These are phyloP conservation scores for Cercophora scortea DNA, from an alignment of 495 filamentous ascomycete genomes.

Conservation along the genomic window DNA sequence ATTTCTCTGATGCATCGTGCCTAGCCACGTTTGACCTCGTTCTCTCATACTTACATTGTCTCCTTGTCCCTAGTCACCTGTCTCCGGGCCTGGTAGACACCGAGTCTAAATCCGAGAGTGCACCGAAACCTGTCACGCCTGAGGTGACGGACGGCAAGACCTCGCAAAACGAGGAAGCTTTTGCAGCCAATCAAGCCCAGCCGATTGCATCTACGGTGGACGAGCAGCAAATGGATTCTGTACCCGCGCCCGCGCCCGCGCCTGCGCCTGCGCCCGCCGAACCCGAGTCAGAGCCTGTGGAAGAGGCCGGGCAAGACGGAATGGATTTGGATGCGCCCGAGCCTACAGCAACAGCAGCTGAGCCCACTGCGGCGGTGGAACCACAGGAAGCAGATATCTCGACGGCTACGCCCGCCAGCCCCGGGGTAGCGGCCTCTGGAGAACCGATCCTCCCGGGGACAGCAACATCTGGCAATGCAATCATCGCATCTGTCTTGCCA, in stretches of 20 bases:
- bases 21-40: neutral
- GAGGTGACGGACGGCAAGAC: neutral
- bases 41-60: neutral
- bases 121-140: neutral
- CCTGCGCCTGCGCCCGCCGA: neutral
- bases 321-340: neutral
- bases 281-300: neutral
- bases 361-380: no score
- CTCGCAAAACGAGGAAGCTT: conserved; percentile 15
- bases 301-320: neutral
- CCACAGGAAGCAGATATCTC: neutral
- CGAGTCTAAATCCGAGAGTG: neutral
- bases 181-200: conserved; percentile 8
- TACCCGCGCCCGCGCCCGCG: neutral
- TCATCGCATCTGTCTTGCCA: neutral
- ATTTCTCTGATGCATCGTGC: neutral
- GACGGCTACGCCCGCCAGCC: neutral
- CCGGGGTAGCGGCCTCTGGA: neutral
- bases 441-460: neutral
- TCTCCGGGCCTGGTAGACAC: neutral
- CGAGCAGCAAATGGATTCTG: neutral
- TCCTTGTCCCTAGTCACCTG: conserved; percentile 7
- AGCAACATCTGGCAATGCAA: neutral
- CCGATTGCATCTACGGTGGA: neutral
- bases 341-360: neutral